Evolutionary conservation across 2,329 filamentous ascomycete species (phyloP).

Genomic region (Phialophora expanda): DNA sequence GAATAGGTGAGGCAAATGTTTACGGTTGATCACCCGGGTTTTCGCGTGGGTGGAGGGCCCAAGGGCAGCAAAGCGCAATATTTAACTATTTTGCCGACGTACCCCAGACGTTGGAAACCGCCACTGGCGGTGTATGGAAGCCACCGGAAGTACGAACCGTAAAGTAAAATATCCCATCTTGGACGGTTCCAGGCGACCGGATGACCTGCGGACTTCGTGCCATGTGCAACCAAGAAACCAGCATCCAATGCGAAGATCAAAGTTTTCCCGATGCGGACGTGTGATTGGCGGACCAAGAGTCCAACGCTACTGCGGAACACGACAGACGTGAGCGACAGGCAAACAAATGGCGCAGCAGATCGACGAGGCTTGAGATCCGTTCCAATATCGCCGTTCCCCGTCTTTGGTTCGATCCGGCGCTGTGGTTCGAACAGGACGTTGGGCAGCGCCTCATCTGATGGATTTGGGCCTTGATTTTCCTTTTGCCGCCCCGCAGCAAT

Average conservation of each 20-base stretch:
- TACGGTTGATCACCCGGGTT: neutral
- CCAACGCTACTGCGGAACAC: neutral
- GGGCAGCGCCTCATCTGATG: neutral
- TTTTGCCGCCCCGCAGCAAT: neutral
- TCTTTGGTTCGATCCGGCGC: neutral
- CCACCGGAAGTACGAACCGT: neutral
- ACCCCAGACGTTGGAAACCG: slow-evolving; percentile 2
- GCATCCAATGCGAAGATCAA: neutral
- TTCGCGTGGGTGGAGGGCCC: slow-evolving; percentile 5
- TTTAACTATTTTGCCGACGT: neutral
- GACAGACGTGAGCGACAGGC: neutral
- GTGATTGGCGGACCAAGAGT: slow-evolving; percentile 1
- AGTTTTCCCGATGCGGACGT: neutral
- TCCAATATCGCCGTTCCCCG: neutral
- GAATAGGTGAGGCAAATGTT: neutral
- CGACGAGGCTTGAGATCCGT: slow-evolving; percentile 1
- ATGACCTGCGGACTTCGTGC: slow-evolving; percentile 6
- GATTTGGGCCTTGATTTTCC: neutral
- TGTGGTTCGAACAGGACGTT: neutral
- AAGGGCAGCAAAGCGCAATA: neutral
- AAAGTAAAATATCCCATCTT: neutral
- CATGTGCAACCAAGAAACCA: slow-evolving; percentile 6
- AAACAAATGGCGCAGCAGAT: slow-evolving; percentile 12
- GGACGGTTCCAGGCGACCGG: neutral
- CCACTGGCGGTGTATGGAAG: neutral